phyloP scores from a whole-genome alignment of 139 green algal species.

The Volvox africanus region DNA sequence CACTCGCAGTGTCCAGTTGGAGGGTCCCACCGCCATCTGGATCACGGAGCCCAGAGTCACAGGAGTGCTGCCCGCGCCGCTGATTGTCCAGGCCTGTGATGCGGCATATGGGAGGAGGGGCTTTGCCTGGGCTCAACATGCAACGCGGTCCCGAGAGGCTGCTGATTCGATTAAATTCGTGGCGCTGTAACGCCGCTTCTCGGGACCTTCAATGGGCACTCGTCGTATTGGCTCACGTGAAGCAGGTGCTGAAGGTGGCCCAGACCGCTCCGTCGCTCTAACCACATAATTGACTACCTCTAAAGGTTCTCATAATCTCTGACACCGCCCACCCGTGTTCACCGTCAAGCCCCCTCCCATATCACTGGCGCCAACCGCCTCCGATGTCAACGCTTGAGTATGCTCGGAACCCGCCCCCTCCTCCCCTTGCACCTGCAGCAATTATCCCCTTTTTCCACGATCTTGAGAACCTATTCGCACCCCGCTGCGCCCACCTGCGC shows the following conservation, averaged over 20 bases:
- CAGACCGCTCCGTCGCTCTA: too few species aligned
- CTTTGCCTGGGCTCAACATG: background rate
- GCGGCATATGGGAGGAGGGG: too few species aligned
- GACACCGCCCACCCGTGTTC: background rate
- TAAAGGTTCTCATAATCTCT: background rate
- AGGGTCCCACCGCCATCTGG: background rate
- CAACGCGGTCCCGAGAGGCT: background rate
- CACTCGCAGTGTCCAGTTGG: background rate
- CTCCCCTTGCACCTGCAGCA: background rate
- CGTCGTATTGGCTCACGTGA: too few species aligned
- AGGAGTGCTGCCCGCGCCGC: background rate
- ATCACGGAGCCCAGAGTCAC: background rate
- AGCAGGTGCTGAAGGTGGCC: too few species aligned
- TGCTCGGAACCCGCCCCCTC: background rate
- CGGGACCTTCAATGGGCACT: background rate
- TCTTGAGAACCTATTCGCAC: background rate
- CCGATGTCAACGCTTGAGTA: background rate
- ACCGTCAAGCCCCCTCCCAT: too few species aligned
- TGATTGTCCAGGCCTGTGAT: constrained; percentile 24
- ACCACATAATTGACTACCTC: too few species aligned
- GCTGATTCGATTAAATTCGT: background rate
- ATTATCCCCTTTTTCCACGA: too few species aligned
- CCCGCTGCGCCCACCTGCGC: background rate
- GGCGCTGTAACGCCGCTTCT: background rate
- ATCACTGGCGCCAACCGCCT: background rate